These are phyloP conservation scores for Sporothrix luriei DNA, from an alignment of 2,329 filamentous ascomycete species.

Conservation along the genomic window DNA sequence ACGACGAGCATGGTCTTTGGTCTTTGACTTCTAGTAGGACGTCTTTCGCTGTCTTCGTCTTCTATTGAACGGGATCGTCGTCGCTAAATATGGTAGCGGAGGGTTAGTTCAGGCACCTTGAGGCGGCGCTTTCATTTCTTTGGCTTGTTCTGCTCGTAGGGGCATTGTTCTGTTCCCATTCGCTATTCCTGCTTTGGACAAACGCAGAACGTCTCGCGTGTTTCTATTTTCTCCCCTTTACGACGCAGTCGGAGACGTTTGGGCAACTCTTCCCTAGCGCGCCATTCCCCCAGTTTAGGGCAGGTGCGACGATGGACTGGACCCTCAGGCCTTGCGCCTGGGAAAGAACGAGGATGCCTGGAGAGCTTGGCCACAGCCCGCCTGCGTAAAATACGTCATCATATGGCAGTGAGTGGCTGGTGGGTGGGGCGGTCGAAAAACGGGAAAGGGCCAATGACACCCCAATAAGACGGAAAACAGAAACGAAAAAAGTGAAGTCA, in stretches of 20 bases:
- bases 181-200: background rate
- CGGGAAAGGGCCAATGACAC: background rate
- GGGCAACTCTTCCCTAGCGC: background rate
- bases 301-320: background rate
- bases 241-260: background rate
- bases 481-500: background rate
- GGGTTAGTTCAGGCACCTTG: slow-evolving; percentile 7
- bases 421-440: background rate
- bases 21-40: background rate
- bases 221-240: slow-evolving; percentile 12
- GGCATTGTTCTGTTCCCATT: slow-evolving; percentile 7
- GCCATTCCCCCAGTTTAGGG: background rate
- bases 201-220: background rate
- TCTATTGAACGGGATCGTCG: too few relatives aligned
- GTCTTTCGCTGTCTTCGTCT: background rate
- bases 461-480: background rate
- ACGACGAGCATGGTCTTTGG: background rate
- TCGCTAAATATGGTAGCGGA: too few relatives aligned
- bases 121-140: background rate
- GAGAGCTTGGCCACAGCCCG: background rate
- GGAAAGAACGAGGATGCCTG: slow-evolving; percentile 13
- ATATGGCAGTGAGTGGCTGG: slow-evolving; percentile 22
- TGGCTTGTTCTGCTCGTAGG: background rate
- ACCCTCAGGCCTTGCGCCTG: background rate
- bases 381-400: slow-evolving; percentile 21